Conservation (phyloP, 176 grass and related monocot genomes). For the Saccharum spontaneum region DNA sequence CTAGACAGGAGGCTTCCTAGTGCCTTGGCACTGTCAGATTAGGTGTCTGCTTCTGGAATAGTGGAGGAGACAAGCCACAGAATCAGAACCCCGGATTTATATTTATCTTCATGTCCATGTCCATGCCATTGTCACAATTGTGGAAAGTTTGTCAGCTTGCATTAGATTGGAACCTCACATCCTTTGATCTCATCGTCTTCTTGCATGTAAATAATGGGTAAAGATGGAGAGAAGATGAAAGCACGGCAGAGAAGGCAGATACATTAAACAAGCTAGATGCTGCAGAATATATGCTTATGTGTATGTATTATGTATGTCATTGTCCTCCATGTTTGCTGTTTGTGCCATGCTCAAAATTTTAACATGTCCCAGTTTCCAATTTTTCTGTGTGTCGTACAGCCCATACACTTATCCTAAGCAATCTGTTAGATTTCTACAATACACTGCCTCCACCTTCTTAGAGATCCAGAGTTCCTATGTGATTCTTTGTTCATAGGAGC, state of each 20-base stretch:
- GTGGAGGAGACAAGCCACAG: neutral
- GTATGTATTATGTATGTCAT: slow-evolving; percentile 4
- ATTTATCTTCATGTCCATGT: neutral
- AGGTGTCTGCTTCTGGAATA: neutral
- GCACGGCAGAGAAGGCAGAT: neutral
- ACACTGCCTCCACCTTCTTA: neutral
- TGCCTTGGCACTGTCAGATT: neutral
- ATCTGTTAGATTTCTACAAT: neutral
- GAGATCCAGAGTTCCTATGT: neutral
- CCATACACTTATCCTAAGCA: neutral
- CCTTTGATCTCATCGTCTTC: slow-evolving; percentile 9
- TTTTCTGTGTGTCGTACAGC: neutral
- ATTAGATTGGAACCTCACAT: neutral
- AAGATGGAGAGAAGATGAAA: neutral
- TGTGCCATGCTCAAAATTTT: neutral
- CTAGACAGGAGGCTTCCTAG: neutral
- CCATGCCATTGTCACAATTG: neutral
- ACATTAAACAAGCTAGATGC: neutral
- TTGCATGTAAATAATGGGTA: slow-evolving; percentile 8
- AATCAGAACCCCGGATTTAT: neutral
- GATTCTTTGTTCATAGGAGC: slow-evolving; percentile 22
- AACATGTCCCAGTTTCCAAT: neutral
- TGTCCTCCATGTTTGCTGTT: neutral
- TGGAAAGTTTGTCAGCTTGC: neutral
- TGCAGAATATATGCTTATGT: neutral